Evolutionary conservation across 371 early-diverging fungal genomes (phyloP), one percentile per base, ranked within the genome.

Genomic region (Rhizopus microsporus): DNA sequence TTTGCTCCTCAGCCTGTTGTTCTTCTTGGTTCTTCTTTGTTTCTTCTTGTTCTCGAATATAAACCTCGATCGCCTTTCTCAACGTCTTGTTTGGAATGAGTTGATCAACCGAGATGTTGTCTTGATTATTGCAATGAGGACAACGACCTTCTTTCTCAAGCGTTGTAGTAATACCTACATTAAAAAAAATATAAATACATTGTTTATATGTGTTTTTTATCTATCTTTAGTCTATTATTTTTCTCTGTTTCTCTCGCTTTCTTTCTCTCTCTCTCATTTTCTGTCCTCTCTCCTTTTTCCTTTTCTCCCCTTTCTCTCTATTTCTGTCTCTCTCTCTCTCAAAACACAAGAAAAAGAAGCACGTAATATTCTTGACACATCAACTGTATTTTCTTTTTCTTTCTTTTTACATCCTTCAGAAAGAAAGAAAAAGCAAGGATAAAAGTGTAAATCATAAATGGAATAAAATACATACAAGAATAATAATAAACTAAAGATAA

Each of bases 41-140:
- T 32, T 58, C 68, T 10, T 66, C 35, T 63, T 61, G 47, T 49
- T 66, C 65, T 45, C 71, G 70, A 2, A 64, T 46, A 42, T 57
- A 65, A 33, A 54, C 59, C 47, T 73, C 62, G 34, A 76, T 71
- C 4, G 71, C 62, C 51, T 56, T 55, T 56, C 65, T 53, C 16
- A 76, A 39, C 34, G 76, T 70, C 16, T 67, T 70, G 55, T 76
- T 76, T 12, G 71, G 69, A 34, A 76, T 70, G 34, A 72, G 51
- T 42, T 72, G 72, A 16, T 62, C 64, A 3, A 63, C 40, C 7
- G 47, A 33, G 15, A 70, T 50, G 33, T 63, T 62, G 45, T 76
- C 73, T 51, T 62, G 68, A 46, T 15, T 23, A 51, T 67, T 57
- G 54, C 76, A 76, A 31, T 58, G 57, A 35, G 76, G 76, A 50